Evolutionary conservation across 1,284 basidiomycete genomes (phyloP).

Genomic region (Tilletia caries): DNA sequence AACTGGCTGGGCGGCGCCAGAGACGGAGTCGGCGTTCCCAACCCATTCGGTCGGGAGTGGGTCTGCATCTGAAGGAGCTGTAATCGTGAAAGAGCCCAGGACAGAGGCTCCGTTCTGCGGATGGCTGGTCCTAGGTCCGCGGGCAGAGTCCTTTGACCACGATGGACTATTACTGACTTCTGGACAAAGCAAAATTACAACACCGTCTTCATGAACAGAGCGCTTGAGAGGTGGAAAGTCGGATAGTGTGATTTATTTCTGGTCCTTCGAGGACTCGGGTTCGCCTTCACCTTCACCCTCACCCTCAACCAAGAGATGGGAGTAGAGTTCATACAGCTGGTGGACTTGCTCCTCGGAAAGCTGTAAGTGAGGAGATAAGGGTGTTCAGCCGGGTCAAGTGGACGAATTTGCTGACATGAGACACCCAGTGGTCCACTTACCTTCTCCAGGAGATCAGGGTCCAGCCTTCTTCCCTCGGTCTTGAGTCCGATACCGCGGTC

Average conservation of each 20-base stretch:
- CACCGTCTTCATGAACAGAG: background rate
- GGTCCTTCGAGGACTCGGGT: background rate
- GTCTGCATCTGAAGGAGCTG: background rate
- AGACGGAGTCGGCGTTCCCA: background rate
- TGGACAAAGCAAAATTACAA: background rate
- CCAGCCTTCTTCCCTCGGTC: slow-evolving; percentile 30
- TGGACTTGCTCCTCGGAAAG: slow-evolving; percentile 54
- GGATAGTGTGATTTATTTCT: background rate
- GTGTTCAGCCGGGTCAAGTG: background rate
- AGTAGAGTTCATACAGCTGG: slow-evolving; percentile 48
- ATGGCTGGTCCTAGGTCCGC: background rate
- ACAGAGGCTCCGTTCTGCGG: background rate
- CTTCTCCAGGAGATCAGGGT: slow-evolving; percentile 39
- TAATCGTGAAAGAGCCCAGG: background rate
- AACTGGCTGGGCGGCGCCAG: background rate
- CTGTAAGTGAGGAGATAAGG: slow-evolving; percentile 13
- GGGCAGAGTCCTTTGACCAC: background rate
- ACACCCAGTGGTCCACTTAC: slow-evolving; percentile 3
- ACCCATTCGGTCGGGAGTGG: too few species aligned
- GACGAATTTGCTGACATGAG: too few species aligned
- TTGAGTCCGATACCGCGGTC: slow-evolving; percentile 23
- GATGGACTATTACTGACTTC: background rate
- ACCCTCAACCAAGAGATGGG: background rate
- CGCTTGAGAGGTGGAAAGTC: background rate
- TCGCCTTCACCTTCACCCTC: background rate